These are phyloP conservation scores for Edaphochlamys debaryana DNA, from an alignment of 139 green algal genomes.

Conservation along the genomic window DNA sequence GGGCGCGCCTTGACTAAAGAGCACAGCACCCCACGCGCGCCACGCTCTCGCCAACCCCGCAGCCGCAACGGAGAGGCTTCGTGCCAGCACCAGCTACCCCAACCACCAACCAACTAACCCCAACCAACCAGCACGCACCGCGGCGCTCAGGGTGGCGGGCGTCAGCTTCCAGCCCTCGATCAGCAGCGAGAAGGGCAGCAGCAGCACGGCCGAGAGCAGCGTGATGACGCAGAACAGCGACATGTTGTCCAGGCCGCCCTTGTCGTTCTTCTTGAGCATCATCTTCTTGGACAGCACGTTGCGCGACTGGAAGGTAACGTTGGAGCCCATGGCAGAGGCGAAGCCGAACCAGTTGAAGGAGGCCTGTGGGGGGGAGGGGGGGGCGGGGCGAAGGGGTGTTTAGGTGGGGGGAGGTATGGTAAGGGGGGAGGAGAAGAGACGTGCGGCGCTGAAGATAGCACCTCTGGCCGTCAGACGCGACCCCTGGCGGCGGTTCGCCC, in stretches of 20 bases:
- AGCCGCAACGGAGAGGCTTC: no score
- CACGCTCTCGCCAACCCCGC: no score
- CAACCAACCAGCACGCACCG: conserved; percentile 53
- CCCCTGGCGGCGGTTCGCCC: no score
- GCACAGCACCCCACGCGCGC: no score
- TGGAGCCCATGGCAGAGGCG: conserved; percentile 90
- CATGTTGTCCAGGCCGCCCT: conserved; percentile 86
- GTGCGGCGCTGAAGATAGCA: no score
- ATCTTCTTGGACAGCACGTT: conserved; percentile 99
- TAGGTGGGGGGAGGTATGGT: neutral
- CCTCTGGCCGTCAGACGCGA: no score
- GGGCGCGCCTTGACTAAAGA: no score
- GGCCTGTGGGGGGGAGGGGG: conserved; percentile 45
- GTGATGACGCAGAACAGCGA: conserved; percentile 97
- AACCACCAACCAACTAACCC: no score
- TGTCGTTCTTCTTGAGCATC: conserved; percentile 80
- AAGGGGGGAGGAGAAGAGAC: neutral
- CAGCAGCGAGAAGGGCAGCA: conserved; percentile 77
- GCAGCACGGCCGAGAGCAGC: conserved; percentile 83
- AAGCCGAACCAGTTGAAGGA: conserved; percentile 95
- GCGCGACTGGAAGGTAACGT: conserved; percentile 93
- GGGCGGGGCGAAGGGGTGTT: neutral
- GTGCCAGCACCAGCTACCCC: no score
- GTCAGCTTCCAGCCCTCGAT: conserved; percentile 80
- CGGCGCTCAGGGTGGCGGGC: conserved; percentile 55